Base-by-base conservation (phyloP, 1,284 basidiomycete species). In the Malassezia pachydermatis region DNA sequence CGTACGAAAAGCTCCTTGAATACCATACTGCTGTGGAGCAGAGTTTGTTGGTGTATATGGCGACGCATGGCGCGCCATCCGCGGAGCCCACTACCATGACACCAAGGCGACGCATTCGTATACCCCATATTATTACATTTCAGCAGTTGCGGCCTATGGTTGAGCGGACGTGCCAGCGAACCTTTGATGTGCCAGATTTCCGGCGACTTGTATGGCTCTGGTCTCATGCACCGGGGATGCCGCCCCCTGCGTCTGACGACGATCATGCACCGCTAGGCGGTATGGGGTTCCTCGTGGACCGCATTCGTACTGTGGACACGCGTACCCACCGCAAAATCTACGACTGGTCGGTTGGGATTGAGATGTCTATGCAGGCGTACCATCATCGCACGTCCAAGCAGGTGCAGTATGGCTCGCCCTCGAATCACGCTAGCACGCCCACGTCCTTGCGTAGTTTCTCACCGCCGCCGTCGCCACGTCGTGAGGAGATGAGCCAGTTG, bases 21-120 rank as follows among this genome's bases (percentile, higher is more conserved):
- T 50, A 60, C 4, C 66, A 69, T 25, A 48, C 51, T 1, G 66
- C 64, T 6, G 45, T 69, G 6, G 66, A 69, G 24, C 64, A 67
- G 27, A 57, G 60, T 10, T 51, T 69, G 2, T 58, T 69, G 3
- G 62, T 69, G 2, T 65, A 69, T 34, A 57, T 69, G 27, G 64
- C 66, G 16, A 68, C 65, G 2, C 45, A 56, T 0, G 65, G 63
- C 7, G 59, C 58, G 6, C 51, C 57, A 19, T 52, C 48, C 16
- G 57, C 59, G 2, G 45, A 53, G 30, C 34, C 30, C n/a, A n/a
- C 24, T 17, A 22, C 25, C 2, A 7, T n/a, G 6, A n/a, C 24
- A 9, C 43, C 33, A 1, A 42, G 54, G 13, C 47, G 52, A 14
- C 62, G 54, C 5, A 49, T 69, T 13, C 59, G 59, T 1, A 51